These are phyloP conservation scores for Salpingoeca rosetta DNA, from an alignment of 78 protist genomes.

Conservation along the genomic window DNA sequence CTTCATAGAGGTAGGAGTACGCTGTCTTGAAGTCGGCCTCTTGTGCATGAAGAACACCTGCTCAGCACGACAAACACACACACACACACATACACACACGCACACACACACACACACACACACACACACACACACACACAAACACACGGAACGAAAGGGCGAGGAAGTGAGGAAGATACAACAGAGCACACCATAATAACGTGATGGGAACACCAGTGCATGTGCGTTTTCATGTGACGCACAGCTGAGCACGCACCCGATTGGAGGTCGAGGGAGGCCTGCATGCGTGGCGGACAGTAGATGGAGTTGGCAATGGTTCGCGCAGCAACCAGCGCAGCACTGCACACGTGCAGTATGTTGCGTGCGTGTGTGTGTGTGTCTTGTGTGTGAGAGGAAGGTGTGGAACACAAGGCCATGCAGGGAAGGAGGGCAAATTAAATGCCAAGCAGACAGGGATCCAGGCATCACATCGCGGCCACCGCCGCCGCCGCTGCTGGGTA, in stretches of 20 bases:
- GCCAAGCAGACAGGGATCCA: no score
- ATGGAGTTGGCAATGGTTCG: constrained; percentile 91
- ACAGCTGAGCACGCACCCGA: not conserved
- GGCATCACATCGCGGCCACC: no score
- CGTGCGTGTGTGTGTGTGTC: no score
- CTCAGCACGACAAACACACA: no score
- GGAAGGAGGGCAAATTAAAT: not conserved
- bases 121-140: constrained; percentile 40
- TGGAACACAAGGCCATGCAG: not conserved
- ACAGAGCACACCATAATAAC: not conserved
- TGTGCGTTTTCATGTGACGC: no score
- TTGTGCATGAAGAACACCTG: constrained; percentile 89
- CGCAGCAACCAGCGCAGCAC: constrained; percentile 80
- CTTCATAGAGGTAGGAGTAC: constrained; percentile 91
- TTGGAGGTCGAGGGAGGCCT: constrained; percentile 74
- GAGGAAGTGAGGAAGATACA: no score
- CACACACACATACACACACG: no score
- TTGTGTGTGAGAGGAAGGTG: no score
- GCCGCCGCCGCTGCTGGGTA: no score
- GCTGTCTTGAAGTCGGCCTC: constrained; percentile 95
- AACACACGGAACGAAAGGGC: not conserved
- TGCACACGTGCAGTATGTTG: constrained; percentile 53
- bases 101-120: no score
- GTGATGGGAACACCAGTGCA: no score
- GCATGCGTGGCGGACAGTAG: constrained; percentile 91